phyloP scores from a whole-genome alignment of 1,139 yeast species.

The Geotrichum fermentans region DNA sequence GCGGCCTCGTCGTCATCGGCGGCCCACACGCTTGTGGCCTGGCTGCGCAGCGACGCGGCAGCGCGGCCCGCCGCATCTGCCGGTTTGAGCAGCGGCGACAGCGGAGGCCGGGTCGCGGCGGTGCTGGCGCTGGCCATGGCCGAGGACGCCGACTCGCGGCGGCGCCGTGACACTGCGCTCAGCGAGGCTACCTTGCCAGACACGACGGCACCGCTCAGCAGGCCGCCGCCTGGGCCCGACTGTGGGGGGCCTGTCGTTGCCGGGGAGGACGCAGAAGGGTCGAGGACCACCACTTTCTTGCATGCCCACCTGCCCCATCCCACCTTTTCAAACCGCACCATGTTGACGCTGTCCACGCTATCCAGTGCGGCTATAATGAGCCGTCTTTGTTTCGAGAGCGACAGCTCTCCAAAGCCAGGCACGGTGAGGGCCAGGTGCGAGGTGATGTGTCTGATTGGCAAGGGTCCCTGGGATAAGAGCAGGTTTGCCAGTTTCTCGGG shows the following conservation, averaged over 20 bases:
- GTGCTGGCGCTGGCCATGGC: not conserved
- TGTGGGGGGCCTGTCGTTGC: too few relatives aligned
- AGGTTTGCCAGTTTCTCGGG: slow-evolving; percentile 70
- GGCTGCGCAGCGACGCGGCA: slow-evolving; percentile 6
- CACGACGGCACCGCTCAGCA: too few relatives aligned
- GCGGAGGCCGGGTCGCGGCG: slow-evolving; percentile 14
- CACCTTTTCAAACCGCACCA: slow-evolving; percentile 77
- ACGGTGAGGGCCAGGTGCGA: slow-evolving; percentile 70
- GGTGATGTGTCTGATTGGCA: slow-evolving; percentile 87
- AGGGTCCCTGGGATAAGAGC: slow-evolving; percentile 70
- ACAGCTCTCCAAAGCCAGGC: slow-evolving; percentile 71
- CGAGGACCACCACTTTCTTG: slow-evolving; percentile 42
- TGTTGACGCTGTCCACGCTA: slow-evolving; percentile 55
- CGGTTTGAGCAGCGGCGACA: slow-evolving; percentile 18
- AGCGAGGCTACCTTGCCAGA: too few relatives aligned
- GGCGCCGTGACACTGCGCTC: not conserved
- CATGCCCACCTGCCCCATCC: slow-evolving; percentile 99
- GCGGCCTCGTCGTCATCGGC: too few relatives aligned
- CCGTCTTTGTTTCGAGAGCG: slow-evolving; percentile 83
- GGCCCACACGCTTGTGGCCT: slow-evolving; percentile 17
- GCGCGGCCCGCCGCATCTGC: slow-evolving; percentile 12
- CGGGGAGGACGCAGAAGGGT: slow-evolving; percentile 2
- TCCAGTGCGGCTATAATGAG: slow-evolving; percentile 87
- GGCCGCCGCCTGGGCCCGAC: too few relatives aligned
- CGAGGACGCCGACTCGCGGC: slow-evolving; percentile 3